Evolutionary conservation across 495 filamentous ascomycete genomes (phyloP).

Genomic region (Aeminium ludgeri): DNA sequence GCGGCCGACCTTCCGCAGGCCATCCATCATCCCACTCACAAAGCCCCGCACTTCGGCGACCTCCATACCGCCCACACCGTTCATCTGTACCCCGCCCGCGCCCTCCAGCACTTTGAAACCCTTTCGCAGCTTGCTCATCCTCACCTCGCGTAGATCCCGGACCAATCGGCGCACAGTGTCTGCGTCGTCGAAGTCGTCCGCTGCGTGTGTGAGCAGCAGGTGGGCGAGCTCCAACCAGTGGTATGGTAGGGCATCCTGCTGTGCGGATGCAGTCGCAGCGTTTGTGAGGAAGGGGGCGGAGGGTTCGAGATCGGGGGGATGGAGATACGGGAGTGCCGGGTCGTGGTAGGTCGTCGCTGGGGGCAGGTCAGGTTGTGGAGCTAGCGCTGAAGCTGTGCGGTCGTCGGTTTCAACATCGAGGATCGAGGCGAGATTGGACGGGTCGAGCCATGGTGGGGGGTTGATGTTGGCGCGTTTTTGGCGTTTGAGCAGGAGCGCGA

Average conservation of each 20-base stretch:
- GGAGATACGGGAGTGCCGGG: no score
- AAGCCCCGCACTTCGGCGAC: slow-evolving; percentile 73
- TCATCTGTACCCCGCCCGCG: slow-evolving; percentile 55
- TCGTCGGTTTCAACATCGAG: slow-evolving; percentile 60
- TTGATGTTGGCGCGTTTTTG: slow-evolving; percentile 88
- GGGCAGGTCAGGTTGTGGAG: slow-evolving; percentile 50
- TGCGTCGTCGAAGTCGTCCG: slow-evolving; percentile 66
- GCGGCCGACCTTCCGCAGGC: slow-evolving; percentile 41
- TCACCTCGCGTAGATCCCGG: slow-evolving; percentile 70
- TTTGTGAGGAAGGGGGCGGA: slow-evolving; percentile 43
- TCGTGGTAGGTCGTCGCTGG: no score
- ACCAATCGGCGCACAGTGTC: slow-evolving; percentile 59
- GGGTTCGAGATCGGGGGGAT: slow-evolving; percentile 8
- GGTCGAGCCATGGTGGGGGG: slow-evolving; percentile 73
- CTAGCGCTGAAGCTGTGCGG: slow-evolving; percentile 46
- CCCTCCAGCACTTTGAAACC: slow-evolving; percentile 54
- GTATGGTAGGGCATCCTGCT: slow-evolving; percentile 59
- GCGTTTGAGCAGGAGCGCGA: slow-evolving; percentile 90
- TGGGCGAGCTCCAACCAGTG: slow-evolving; percentile 87
- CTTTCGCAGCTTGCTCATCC: slow-evolving; percentile 73
- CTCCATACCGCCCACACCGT: slow-evolving; percentile 83
- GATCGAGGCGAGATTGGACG: slow-evolving; percentile 51
- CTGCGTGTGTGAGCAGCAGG: slow-evolving; percentile 64
- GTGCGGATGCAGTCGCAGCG: slow-evolving; percentile 40
- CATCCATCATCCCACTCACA: slow-evolving; percentile 71